Evolutionary conservation across 805 yeast species (phyloP), one percentile per base, ranked within the genome.

Genomic region (Candida gorgasii): DNA sequence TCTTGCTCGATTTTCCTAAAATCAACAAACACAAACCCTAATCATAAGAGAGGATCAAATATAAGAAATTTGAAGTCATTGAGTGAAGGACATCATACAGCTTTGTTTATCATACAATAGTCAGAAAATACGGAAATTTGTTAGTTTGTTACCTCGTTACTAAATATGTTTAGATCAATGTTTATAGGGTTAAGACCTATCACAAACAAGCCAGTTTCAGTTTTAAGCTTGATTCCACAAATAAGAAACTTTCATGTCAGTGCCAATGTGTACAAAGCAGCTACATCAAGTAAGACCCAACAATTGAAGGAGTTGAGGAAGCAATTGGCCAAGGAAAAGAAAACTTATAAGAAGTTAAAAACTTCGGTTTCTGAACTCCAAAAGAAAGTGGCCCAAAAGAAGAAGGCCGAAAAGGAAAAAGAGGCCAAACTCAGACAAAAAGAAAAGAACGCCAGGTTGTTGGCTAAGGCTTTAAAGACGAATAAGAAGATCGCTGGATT

Each of bases 321-420:
- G 4, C 15, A 28, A 8, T 44, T 44, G 28, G 41, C 43, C 29
- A 38, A 43, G 23, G 51, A 47, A 17, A 56, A 51, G 42, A 43
- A 46, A 27, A 48, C 50, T 27, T 43, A 52, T 44, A 48, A 50
- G 29, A 43, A 43, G 13, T 50, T 59, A 42, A 50, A 52, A 35
- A 37, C 45, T 13, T 45, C 54, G 35, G 45, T 58, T 24, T 17
- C 52, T 38, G 57, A 51, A 40, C 41, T 55, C 46, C 38, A 52
- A 49, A 44, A 16, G 13, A 39, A 43, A 39, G 13, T 47, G 36
- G 28, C 39, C 31, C 36, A 48, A 39, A 48, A 45, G 15, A 54
- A 54, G 39, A 47, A 53, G 42, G 49, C 57, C 46, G 47, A 48
- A 23, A 56, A 53, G 47, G 54, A 40, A 12, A 48, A 48, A 11